These are phyloP conservation scores for Phanerochaete sordida DNA, from an alignment of 768 basidiomycete species.

Conservation along the genomic window DNA sequence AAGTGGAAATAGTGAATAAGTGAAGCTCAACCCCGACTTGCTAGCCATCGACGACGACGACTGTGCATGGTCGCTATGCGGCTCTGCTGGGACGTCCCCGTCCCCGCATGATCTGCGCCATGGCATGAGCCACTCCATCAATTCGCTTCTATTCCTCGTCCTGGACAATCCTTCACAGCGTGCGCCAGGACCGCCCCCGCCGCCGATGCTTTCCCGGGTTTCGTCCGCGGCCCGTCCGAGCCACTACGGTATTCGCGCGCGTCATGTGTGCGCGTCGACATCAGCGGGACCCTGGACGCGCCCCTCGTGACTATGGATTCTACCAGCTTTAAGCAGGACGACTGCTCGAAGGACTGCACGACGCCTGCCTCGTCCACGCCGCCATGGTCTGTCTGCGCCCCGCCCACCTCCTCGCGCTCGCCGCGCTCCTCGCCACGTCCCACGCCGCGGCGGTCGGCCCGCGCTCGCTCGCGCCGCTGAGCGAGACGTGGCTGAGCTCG, in stretches of 20 bases:
- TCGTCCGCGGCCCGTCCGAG: background rate
- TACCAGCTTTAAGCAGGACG: background rate
- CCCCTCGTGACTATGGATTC: background rate
- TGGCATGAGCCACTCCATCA: background rate
- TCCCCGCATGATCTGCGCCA: background rate
- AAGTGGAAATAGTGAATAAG: no score
- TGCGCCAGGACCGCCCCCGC: background rate
- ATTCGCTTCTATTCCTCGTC: background rate
- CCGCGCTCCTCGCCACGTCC: background rate
- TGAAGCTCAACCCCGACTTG: no score
- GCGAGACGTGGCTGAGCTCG: conserved; percentile 22
- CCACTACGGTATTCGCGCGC: background rate
- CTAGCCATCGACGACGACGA: no score
- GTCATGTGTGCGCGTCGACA: background rate
- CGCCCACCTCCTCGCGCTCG: background rate
- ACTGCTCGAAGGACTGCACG: background rate
- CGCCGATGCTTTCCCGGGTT: background rate
- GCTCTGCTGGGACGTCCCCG: background rate
- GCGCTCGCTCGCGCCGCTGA: background rate
- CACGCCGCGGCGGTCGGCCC: background rate
- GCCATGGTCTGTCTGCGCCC: background rate
- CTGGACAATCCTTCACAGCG: background rate
- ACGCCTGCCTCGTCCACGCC: background rate
- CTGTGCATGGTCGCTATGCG: no score
- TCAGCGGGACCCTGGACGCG: background rate